Percentiles rank a stretch among this genome's conserved stretches.
Conservation (phyloP, 2,329 filamentous ascomycete species). For the Calonectria ilicicola region DNA sequence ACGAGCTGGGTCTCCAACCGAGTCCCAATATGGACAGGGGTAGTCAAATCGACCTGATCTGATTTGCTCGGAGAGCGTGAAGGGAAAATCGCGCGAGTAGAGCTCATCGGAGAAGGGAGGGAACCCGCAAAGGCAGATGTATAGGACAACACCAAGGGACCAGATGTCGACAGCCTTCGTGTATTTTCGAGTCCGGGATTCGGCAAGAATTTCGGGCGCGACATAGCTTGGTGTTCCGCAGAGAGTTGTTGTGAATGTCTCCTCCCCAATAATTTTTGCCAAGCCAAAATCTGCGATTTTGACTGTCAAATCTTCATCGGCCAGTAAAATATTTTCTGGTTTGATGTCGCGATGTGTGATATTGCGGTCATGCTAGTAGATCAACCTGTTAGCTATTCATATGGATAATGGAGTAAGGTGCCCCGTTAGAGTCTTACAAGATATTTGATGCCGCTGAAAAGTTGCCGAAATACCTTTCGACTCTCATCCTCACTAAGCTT, state of each 20-base stretch:
- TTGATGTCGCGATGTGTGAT: conserved; percentile 93
- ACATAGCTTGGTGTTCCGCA: conserved; percentile 78
- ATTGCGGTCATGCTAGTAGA: conserved; percentile 82
- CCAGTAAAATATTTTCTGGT: conserved; percentile 73
- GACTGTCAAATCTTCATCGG: conserved; percentile 68
- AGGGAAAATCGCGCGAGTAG: conserved; percentile 79
- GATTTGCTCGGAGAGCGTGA: conserved; percentile 62
- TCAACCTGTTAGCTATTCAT: too few relatives aligned
- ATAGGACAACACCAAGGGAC: conserved; percentile 87
- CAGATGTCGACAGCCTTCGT: conserved; percentile 86
- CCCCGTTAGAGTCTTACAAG: conserved; percentile 67
- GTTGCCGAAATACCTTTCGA: conserved; percentile 83
- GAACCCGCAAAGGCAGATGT: conserved; percentile 86
- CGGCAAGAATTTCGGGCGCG: conserved; percentile 83
- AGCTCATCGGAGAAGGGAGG: conserved; percentile 90
- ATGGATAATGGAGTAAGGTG: neutral
- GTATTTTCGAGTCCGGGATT: conserved; percentile 75
- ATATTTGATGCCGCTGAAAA: conserved; percentile 90
- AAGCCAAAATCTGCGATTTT: conserved; percentile 86
- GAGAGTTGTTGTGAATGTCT: conserved; percentile 90
- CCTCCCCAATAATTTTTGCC: conserved; percentile 89
- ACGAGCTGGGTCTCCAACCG: neutral
- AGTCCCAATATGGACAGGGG: conserved; percentile 6
- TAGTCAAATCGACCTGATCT: conserved; percentile 1
- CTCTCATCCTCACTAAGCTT: conserved; percentile 84